Conservation (phyloP, 228 moss, liverwort and hornwort species). For the Sphagnum fallax region DNA sequence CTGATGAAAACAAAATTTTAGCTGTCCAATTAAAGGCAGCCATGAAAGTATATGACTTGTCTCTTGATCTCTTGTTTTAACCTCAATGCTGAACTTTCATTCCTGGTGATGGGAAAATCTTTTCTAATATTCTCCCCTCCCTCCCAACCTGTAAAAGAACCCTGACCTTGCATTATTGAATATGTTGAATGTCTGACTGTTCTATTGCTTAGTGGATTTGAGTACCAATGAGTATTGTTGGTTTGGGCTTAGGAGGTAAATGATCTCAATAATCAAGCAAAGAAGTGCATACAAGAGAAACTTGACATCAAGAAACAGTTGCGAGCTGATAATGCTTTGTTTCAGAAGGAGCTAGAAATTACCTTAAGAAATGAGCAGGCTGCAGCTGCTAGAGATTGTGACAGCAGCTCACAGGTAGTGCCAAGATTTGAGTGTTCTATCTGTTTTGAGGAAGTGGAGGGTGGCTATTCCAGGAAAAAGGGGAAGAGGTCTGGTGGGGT, state of each 20-base stretch:
- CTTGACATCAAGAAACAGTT: slow-evolving; percentile 10
- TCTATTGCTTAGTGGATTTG: neutral
- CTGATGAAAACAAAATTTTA: slow-evolving; percentile 16
- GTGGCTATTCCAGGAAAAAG: slow-evolving; percentile 8
- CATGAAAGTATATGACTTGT: slow-evolving; percentile 7
- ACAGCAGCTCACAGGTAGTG: slow-evolving; percentile 4
- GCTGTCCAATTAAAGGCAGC: slow-evolving; percentile 15
- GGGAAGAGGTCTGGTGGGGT: neutral
- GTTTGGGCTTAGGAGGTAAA: slow-evolving; percentile 16
- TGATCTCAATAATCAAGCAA: slow-evolving; percentile 12
- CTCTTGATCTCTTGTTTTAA: no score
- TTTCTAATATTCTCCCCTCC: neutral
- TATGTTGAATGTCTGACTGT: neutral
- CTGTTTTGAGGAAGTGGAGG: slow-evolving; percentile 8
- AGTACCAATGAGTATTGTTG: neutral
- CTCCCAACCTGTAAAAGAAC: neutral
- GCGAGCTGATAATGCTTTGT: slow-evolving; percentile 10
- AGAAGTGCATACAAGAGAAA: slow-evolving; percentile 5
- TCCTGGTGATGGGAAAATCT: neutral
- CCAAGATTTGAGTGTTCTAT: slow-evolving; percentile 13
- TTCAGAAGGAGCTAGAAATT: slow-evolving; percentile 15
- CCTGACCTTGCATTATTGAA: neutral
- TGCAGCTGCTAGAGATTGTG: slow-evolving; percentile 10
- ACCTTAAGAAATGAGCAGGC: slow-evolving; percentile 7
- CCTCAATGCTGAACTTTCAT: no score